Evolutionary conservation across 2,329 filamentous ascomycete species (phyloP), one percentile per base, ranked within the genome.

Genomic region (Aspergillus viridinutans): DNA sequence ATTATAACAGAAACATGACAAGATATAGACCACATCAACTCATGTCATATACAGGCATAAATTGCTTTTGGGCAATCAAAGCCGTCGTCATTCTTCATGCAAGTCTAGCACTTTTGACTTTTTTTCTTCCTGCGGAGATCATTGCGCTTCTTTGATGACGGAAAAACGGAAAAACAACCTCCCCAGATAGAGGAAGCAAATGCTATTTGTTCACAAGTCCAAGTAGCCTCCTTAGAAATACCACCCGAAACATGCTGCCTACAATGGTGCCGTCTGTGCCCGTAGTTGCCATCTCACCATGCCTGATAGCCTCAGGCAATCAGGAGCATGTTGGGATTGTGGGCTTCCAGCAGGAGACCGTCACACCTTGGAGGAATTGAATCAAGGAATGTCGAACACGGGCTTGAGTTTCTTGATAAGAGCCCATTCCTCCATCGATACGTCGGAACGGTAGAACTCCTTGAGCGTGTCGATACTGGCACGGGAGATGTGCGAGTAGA

Each of bases 351-450:
- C 43, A 47, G 43, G 43, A 23, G 3, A 23, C 43, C 3, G 10
- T 47, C 43, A 47, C n/a, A 9, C 0, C 8, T 20, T 2, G 8
- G 42, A 23, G 10, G 43, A 29, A 54, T 26, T 28, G 52, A 52
- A 58, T 79, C 83, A 92, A 67, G 82, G 81, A 75, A 97, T 89
- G 76, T 97, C 94, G 72, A 97, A 97, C 65, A 96, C 72, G 43
- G 90, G 87, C 85, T 99, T 99, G 72, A 99, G 80, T 83, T 96
- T 96, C 77, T 93, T 90, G 71, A 99, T 91, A 62, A 99, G 81
- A 70, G 85, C 82, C 94, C 94, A 99, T 78, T 99, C 94, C 10
- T 97, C 94, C 77, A 90, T 93, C 50, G 83, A 84, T 45, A 97
- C 90, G 59, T 97, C 92, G 57, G 85, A 80, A 56, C 92, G 83